Conservation (phyloP, 352 stramenopile genomes). For the Peronospora destructor region DNA sequence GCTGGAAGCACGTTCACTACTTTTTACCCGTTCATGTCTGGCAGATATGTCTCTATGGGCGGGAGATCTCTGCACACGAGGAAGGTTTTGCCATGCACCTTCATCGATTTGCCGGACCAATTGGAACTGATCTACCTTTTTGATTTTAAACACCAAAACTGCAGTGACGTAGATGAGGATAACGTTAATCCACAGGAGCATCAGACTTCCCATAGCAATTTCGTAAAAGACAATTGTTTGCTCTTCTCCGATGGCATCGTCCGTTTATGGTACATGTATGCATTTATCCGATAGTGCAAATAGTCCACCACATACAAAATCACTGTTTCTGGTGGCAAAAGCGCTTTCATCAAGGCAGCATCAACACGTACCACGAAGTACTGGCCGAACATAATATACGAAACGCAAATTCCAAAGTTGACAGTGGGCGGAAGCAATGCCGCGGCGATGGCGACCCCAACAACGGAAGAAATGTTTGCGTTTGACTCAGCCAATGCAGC, state of each 20-base stretch:
- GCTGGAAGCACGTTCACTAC: constrained; percentile 41
- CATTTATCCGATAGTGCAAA: no score
- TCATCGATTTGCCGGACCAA: constrained; percentile 74
- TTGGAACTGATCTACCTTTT: constrained; percentile 81
- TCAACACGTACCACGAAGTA: constrained; percentile 60
- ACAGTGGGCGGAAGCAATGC: constrained; percentile 76
- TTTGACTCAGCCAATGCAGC: constrained; percentile 81
- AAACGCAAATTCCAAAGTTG: constrained; percentile 85
- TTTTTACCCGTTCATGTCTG: constrained; percentile 25
- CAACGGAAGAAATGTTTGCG: constrained; percentile 84
- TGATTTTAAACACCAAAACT: constrained; percentile 86
- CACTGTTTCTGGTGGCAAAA: background rate
- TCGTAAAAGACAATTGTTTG: constrained; percentile 84
- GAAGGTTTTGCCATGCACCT: constrained; percentile 71
- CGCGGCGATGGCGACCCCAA: constrained; percentile 82
- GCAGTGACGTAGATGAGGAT: constrained; percentile 84
- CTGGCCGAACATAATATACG: constrained; percentile 78
- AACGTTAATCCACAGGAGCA: constrained; percentile 85
- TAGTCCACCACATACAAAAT: background rate
- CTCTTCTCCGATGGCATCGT: constrained; percentile 74
- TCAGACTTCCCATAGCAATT: constrained; percentile 72
- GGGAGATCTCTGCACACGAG: constrained; percentile 59
- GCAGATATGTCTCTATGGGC: constrained; percentile 17
- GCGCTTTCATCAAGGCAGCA: background rate
- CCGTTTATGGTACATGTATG: constrained; percentile 23